Conservation (phyloP, 441 rosid genomes). For the Arabidopsis hybrid region DNA sequence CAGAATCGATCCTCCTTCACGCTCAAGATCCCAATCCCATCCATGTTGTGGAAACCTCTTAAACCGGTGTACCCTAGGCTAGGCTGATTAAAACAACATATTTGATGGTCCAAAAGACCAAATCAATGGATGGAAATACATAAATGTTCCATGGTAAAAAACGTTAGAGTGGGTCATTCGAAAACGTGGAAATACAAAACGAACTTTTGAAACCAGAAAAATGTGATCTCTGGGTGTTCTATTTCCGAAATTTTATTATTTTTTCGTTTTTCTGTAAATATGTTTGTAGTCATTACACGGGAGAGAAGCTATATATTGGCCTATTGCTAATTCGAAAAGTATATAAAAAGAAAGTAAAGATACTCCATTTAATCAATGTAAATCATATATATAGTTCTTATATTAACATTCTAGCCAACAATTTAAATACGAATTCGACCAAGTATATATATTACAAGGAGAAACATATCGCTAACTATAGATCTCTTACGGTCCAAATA, state of each 20-base stretch:
- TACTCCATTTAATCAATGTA: neutral
- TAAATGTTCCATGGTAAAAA: too few species aligned
- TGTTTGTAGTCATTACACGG: neutral
- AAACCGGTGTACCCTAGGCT: too few species aligned
- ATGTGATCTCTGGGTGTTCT: neutral
- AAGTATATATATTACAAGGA: constrained; percentile 21
- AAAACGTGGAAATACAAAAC: too few species aligned
- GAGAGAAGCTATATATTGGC: neutral
- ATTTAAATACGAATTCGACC: constrained; percentile 30
- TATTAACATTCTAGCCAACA: constrained; percentile 26
- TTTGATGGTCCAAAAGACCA: constrained; percentile 57
- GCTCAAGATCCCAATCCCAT: too few species aligned
- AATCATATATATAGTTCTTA: neutral
- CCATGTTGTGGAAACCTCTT: too few species aligned
- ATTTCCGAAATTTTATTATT: neutral
- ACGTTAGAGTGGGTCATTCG: too few species aligned
- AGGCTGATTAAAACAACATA: too few species aligned
- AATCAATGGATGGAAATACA: constrained; percentile 66
- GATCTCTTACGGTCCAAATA: constrained; percentile 27
- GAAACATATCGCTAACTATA: constrained; percentile 19
- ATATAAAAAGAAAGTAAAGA: neutral
- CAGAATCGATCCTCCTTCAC: too few species aligned
- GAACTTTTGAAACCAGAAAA: too few species aligned
- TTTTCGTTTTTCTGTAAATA: neutral
- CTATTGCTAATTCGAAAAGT: neutral